A percentile compares a stretch with the other conserved stretches of the same genome.
Conservation (phyloP, 2,329 filamentous ascomycete species). For the Orbilia oligospora region DNA sequence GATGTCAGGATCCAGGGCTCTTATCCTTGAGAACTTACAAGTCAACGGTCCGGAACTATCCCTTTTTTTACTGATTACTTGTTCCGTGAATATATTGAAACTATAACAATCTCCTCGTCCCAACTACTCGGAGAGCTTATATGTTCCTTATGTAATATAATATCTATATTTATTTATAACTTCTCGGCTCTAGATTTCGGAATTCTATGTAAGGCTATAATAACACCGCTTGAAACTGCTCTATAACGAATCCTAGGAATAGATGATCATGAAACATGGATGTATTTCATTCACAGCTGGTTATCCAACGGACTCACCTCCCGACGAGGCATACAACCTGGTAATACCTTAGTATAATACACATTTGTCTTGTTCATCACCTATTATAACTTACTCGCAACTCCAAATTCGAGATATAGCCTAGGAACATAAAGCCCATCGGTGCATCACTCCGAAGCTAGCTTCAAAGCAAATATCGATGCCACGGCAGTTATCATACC, state of each 20-base stretch:
- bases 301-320: neutral
- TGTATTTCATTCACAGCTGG: neutral
- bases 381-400: neutral
- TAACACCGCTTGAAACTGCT: neutral
- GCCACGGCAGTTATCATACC: slow-evolving; percentile 22
- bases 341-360: too few species aligned
- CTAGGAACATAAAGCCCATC: neutral
- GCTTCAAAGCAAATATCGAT: neutral
- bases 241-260: too few species aligned
- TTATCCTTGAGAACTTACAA: neutral
- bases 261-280: slow-evolving; percentile 11
- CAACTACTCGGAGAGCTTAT: neutral
- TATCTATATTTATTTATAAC: neutral
- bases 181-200: neutral
- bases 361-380: neutral
- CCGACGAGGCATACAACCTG: neutral
- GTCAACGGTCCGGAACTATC: neutral
- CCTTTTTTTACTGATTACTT: neutral
- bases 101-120: neutral
- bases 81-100: neutral
- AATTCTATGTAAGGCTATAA: neutral
- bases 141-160: slow-evolving; percentile 1
- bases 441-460: slow-evolving; percentile 14
- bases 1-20: neutral
- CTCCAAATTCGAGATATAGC: slow-evolving; percentile 1